Percentiles rank a stretch among this genome's conserved stretches.
Evolutionary conservation across 2,329 filamentous ascomycete species (phyloP).

Genomic region (Aspergillus hortae): DNA sequence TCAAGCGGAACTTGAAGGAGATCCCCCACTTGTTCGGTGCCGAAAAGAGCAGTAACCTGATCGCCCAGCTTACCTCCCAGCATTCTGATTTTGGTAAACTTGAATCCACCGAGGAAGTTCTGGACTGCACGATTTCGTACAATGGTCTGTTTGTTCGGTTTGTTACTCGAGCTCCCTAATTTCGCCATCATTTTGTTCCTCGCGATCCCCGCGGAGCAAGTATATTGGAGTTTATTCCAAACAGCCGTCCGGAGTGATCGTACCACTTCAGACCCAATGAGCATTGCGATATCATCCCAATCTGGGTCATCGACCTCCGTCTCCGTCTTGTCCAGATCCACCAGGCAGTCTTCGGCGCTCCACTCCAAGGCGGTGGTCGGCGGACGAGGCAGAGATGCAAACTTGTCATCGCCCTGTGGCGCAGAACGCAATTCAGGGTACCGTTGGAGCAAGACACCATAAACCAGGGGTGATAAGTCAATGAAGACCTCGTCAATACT

Average conservation of each 20-base stretch:
- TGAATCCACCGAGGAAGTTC: constrained; percentile 77
- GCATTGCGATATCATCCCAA: constrained; percentile 90
- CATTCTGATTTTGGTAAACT: constrained; percentile 92
- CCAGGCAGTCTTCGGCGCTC: constrained; percentile 70
- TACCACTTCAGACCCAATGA: constrained; percentile 86
- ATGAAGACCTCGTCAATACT: constrained; percentile 95
- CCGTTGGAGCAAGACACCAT: constrained; percentile 67
- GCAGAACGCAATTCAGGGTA: constrained; percentile 66
- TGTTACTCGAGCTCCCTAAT: constrained; percentile 84
- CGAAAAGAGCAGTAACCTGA: constrained; percentile 75
- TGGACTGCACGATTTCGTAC: constrained; percentile 78
- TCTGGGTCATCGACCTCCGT: constrained; percentile 79
- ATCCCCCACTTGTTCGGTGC: constrained; percentile 74
- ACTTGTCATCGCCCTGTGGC: constrained; percentile 49
- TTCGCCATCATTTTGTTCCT: constrained; percentile 95
- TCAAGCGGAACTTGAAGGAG: constrained; percentile 69
- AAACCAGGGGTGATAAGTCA: constrained; percentile 82
- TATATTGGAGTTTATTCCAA: constrained; percentile 71
- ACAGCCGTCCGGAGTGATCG: constrained; percentile 68
- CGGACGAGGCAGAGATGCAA: constrained; percentile 69
- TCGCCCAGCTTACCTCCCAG: constrained; percentile 94
- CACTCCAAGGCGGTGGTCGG: constrained; percentile 73
- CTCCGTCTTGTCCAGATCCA: constrained; percentile 70
- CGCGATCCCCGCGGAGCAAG: constrained; percentile 84
- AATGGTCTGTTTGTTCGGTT: constrained; percentile 93